phyloP scores from a whole-genome alignment of 139 green algal genomes.

The Micractinium sp. region DNA sequence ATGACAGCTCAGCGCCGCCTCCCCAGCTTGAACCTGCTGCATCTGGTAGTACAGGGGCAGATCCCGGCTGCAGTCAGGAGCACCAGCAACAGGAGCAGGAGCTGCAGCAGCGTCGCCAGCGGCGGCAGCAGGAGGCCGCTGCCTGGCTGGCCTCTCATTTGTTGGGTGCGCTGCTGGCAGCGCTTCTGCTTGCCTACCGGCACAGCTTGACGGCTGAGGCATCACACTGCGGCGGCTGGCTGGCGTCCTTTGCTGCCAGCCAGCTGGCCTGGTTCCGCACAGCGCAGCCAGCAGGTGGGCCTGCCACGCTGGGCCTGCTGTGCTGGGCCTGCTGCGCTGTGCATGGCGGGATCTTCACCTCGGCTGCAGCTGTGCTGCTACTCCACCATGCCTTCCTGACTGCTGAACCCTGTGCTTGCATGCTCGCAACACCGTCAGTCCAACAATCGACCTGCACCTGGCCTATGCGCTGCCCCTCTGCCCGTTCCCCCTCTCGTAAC shows the following conservation, averaged over 20 bases:
- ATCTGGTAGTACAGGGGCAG: background rate
- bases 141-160: background rate
- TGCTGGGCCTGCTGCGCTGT: background rate
- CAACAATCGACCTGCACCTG: too few species aligned
- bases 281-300: conserved; percentile 4
- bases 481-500: too few species aligned
- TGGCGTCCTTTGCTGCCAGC: background rate
- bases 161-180: background rate
- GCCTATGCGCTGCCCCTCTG: background rate
- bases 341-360: too few species aligned
- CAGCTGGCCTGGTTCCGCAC: conserved; percentile 20
- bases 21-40: background rate
- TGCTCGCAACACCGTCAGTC: too few species aligned
- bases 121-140: background rate
- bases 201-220: background rate
- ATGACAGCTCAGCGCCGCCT: background rate
- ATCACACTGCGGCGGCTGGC: background rate
- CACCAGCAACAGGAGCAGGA: background rate
- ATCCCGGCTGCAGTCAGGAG: background rate
- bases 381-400: too few species aligned
- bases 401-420: too few species aligned
- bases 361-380: too few species aligned
- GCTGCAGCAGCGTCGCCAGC: background rate
- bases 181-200: background rate
- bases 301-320: background rate